Evolutionary conservation across 2,329 filamentous ascomycete species (phyloP), one percentile per base, ranked within the genome.

Genomic region (Fusarium domesticum): DNA sequence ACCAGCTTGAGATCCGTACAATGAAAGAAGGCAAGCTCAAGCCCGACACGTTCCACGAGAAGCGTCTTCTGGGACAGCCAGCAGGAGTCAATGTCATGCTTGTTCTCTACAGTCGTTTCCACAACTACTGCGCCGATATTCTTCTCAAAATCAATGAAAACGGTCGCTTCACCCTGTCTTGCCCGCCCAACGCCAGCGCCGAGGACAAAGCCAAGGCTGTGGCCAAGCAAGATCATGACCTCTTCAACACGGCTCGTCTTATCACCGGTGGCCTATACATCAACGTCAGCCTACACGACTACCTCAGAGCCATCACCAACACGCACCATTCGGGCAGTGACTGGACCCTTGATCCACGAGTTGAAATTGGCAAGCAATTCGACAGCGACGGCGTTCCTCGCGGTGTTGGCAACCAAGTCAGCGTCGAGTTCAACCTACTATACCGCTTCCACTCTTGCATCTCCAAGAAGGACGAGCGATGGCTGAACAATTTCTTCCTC

Each of bases 61-160:
- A 77, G 43, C 75, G 85, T 10, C 66, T 87, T 1, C 66, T 87
- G 5, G 77, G 79, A 3, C 84, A 87, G 44, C 85, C 85, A 4
- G 79, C 83, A 0, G 85, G 84, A 18, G 82, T 86, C n/a, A 80
- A 80, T 34, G 77, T 78, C 10, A 67, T 87, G 52, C 63, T 89
- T 30, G 80, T 88, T 52, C 78, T 86, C 68, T 88, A 85, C 71
- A 81, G 72, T 51, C 74, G 78, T 5, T 87, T 85, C 63, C 85
- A 89, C 66, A 88, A 88, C 61, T 80, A 85, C 43, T 77, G 81
- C 4, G 83, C 75, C 2, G 75, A 80, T 35, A 75, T 83, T 28
- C 62, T 88, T 38, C 75, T 79, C 5, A 66, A 70, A 19, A 87
- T 88, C 63, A 87, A 88, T 51, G 84, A 88, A 60, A 72, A 76